phyloP scores from a whole-genome alignment of 331 rosid species.

The Rhamnella rubrinervis region DNA sequence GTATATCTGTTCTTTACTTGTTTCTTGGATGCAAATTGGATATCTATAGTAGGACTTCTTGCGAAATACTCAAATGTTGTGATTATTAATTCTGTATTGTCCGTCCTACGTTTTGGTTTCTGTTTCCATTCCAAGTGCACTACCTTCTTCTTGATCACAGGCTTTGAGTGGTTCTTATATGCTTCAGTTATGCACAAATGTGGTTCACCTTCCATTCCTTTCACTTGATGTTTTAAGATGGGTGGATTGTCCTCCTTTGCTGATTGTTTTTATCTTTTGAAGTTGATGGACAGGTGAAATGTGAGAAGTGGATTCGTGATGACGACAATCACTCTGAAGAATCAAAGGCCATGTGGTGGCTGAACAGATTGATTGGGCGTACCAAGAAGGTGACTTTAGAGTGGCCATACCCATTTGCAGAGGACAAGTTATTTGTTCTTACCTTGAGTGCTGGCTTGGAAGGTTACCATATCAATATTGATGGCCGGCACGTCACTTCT shows the following conservation, averaged over 20 bases:
- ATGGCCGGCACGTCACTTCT: conserved; percentile 85
- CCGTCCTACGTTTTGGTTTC: not conserved
- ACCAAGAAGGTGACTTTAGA: conserved; percentile 68
- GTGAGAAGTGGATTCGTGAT: conserved; percentile 94
- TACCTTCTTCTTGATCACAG: not conserved
- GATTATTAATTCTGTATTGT: not conserved
- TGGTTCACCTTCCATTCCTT: conserved; percentile 7
- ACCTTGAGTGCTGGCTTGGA: conserved; percentile 93
- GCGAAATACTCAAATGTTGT: too few relatives aligned
- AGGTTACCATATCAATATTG: conserved; percentile 90
- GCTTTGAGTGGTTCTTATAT: conserved; percentile 1
- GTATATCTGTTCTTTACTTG: too few relatives aligned
- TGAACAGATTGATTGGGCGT: conserved; percentile 79
- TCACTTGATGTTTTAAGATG: not conserved
- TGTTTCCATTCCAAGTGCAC: not conserved
- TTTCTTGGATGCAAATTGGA: too few relatives aligned
- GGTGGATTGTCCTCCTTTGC: conserved; percentile 23
- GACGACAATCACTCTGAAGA: conserved; percentile 73
- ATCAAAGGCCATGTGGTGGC: conserved; percentile 88
- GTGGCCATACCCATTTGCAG: conserved; percentile 95
- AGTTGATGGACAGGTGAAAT: conserved; percentile 95
- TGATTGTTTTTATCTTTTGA: conserved; percentile 37
- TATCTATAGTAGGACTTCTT: too few relatives aligned
- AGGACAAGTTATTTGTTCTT: conserved; percentile 87
- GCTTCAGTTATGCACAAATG: not conserved